phyloP scores from a whole-genome alignment of 2,329 filamentous ascomycete species.

The Diaporthe citriasiana region DNA sequence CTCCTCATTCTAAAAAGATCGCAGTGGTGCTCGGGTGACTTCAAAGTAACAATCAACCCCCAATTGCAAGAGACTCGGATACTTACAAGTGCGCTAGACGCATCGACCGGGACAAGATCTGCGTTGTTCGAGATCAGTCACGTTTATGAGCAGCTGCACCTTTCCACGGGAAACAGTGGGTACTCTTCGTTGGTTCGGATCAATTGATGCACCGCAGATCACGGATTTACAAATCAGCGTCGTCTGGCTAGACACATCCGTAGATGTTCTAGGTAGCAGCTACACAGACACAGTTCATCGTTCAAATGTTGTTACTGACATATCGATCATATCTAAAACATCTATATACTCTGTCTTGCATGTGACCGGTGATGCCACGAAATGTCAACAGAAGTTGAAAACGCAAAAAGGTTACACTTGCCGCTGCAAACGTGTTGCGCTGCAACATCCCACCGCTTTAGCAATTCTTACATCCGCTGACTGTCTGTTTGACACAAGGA shows the following conservation, averaged over 20 bases:
- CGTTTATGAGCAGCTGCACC: background rate
- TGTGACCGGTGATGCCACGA: background rate
- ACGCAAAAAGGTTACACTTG: background rate
- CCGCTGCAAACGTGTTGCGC: background rate
- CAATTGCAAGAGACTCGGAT: background rate
- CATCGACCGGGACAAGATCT: background rate
- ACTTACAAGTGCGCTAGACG: background rate
- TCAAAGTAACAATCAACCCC: background rate
- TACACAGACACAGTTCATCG: background rate
- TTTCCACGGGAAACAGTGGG: background rate
- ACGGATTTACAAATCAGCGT: background rate
- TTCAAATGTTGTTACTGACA: too few relatives aligned
- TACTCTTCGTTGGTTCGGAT: background rate
- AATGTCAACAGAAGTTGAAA: too few relatives aligned
- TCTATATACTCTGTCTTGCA: background rate
- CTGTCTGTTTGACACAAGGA: background rate
- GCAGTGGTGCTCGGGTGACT: too few relatives aligned
- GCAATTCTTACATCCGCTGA: too few relatives aligned
- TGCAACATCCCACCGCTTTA: too few relatives aligned
- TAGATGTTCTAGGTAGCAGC: background rate
- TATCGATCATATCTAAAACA: background rate
- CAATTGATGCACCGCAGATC: constrained; percentile 4
- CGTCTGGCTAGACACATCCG: background rate
- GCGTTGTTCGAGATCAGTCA: too few relatives aligned
- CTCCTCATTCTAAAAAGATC: too few relatives aligned